Base-by-base conservation (phyloP, 2,329 filamentous ascomycete species). In the Fusarium camptoceras region DNA sequence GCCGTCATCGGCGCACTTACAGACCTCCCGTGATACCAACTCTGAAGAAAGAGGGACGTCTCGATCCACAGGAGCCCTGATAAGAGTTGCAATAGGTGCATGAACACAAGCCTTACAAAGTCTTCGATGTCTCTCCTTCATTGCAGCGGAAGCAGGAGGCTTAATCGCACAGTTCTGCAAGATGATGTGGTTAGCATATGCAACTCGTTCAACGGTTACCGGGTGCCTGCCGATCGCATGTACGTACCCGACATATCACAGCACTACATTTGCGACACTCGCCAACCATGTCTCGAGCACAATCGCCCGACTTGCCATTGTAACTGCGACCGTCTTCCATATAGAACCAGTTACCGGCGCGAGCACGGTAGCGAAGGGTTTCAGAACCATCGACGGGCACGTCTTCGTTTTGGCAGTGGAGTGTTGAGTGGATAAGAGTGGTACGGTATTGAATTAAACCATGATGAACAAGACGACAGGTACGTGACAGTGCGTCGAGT, bases 121-220 rank as follows among this genome's bases (percentile, higher is more conserved):
- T 24, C 95, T 88, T 51, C 95, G 92, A 77, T 97, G 91, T 41
- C 95, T 90, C 66, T 91, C 88, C 43, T 88, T 89, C 39, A 97
- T 85, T 24, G 89, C 85, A 31, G 86, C 83, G 3, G 86, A 84
- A 5, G 91, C 88, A 1, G 93, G 94, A 0, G 92, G 89, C 80
- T 98, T 97, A 75, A 93, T 91, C 8, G 91, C 91, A 80, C 95
- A 98, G 74, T 98, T 98, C 94, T 97, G 78, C 55, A 47, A 24
- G 20, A 41, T n/a, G 16, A 41, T 31, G 37, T n/a, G 10, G 55
- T 69, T 42, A 74, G 64, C 34, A 66, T 34, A 59, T 53, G 42
- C 43, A 43, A 15, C 41, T 30, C 22, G 34, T 25, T 20, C 37
- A 28, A 68, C 55, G 22, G 9, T 39, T 57, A 12, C 37, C 42